Evolutionary conservation across 2,329 filamentous ascomycete genomes (phyloP).

Genomic region (Akanthomyces uredinophilus): DNA sequence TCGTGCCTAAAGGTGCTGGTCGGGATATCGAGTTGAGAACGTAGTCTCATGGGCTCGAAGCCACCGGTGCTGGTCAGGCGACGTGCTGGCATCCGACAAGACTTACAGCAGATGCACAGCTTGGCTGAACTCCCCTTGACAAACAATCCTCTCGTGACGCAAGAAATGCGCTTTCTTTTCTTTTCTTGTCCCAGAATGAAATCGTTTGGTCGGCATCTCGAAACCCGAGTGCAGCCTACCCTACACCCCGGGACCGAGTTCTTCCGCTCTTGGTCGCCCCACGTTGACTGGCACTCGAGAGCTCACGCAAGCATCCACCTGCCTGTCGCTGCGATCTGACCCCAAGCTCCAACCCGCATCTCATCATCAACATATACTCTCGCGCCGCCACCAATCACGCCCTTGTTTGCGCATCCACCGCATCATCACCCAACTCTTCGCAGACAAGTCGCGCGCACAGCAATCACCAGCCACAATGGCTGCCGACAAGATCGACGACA

Average conservation of each 20-base stretch:
- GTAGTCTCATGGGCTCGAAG: too few species aligned
- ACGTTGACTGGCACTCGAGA: neutral
- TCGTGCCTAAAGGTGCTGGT: too few species aligned
- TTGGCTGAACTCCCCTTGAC: too few species aligned
- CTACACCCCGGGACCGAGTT: slow-evolving; percentile 13
- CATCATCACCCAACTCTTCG: neutral
- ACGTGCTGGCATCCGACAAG: too few species aligned
- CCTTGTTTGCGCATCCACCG: neutral
- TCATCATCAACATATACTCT: neutral
- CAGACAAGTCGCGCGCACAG: neutral
- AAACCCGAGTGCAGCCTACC: neutral
- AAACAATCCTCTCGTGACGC: too few species aligned
- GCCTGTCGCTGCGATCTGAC: slow-evolving; percentile 5
- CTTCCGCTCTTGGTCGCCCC: slow-evolving; percentile 7
- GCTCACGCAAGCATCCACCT: slow-evolving; percentile 12
- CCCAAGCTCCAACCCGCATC: neutral
- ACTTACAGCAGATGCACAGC: too few species aligned
- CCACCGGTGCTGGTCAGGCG: too few species aligned
- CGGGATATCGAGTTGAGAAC: too few species aligned
- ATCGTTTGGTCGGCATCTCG: too few species aligned
- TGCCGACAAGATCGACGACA: slow-evolving; percentile 30
- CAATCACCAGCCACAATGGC: slow-evolving; percentile 24
- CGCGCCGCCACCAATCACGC: neutral
- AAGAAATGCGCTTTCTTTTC: neutral
- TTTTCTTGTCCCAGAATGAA: neutral